Base-by-base conservation (phyloP, 257 asterid species). In the Petrea volubilis region DNA sequence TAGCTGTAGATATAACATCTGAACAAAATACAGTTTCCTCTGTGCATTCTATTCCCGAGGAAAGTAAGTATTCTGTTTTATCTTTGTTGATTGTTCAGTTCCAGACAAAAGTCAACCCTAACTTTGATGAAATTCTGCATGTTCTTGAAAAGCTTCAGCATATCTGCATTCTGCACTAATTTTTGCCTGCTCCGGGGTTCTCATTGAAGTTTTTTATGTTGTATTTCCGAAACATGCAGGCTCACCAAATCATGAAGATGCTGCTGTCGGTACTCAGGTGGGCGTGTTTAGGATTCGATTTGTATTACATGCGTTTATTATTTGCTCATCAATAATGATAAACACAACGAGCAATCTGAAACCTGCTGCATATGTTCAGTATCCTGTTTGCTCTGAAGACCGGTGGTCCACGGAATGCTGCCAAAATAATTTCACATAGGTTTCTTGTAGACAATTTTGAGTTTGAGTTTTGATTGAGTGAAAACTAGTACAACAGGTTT, bases 21-120 rank as follows among this genome's bases (percentile, higher is more conserved):
- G 90, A 86, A 78, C 89, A 82, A 73, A 81, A 80, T 60, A 72
- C 76, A 12, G 79, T 66, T 66, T 59, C 87, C 10, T 50, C 31
- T 18, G 84, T 82, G 80, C 86, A 85, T 82, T 76, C 90, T 63
- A 80, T 75, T 73, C 87, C 88, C 1, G 96, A 91, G 81, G 97
- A 91, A 74, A 8, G 95, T 91, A 83, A 79, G 97, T 80, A 43
- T 7, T 46, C n/a, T 51, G 5, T 60, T 62, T 27, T 47, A 60
- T 17, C 23, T 68, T 50, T 59, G 15, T 56, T 60, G 5, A 7
- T 46, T 64, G 25, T 72, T 53, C 68, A 43, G 41, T 17, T 59
- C 31, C 18, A 40, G 61, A 55, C 3, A 14, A 60, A 58, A 60
- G 14, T 14, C 38, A 15, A 14, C 59, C 21, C 52, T 18, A 21